Base-by-base conservation (phyloP, 768 basidiomycete species). In the Termitomyces sp. region DNA sequence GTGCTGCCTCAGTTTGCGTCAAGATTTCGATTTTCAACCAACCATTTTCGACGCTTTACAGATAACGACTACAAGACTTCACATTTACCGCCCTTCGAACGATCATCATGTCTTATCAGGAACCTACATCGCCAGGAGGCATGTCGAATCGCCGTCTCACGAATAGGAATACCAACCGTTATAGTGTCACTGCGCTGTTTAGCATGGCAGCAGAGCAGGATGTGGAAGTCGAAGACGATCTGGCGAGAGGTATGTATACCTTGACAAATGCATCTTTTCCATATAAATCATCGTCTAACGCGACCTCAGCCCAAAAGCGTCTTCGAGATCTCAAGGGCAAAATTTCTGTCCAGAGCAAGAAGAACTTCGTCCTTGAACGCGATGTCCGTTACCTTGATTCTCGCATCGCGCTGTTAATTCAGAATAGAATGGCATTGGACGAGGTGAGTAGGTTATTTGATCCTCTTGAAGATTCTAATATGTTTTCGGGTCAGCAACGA, bases 191-290 rank as follows among this genome's bases (percentile, higher is more conserved):
- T 48, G 93, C 93, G 26, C 78, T 98, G 62, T 98, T 96, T 69
- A 93, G 90, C 65, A 94, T 98, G 88, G 96, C 95, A 12, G 96
- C 96, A 35, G 96, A 98, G 73, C 94, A 98, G 77, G 96, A 98
- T 68, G 88, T 94, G 11, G 96, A 98, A 70, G 90, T 98, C 44
- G 94, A 97, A 68, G 96, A 98, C 70, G 96, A 98, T 70, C 75
- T 98, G 56, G 93, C 96, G 6, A 78, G 93, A 80, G 93, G 93
- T 92, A 32, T 32, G 30, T 32, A 64, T 60, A 85, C 75, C 44
- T n/a, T 48, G 26, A 53, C 53, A 34, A 51, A 46, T 45, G 45
- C 40, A 53, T 56, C 43, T 40, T 51, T 17, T 42, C 56, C 35
- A 49, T 28, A 26, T 37, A 19, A 9, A 28, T 56, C 38, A 37